Conservation (phyloP, 2,329 filamentous ascomycete species). For the Acephala macrosclerotiorum region DNA sequence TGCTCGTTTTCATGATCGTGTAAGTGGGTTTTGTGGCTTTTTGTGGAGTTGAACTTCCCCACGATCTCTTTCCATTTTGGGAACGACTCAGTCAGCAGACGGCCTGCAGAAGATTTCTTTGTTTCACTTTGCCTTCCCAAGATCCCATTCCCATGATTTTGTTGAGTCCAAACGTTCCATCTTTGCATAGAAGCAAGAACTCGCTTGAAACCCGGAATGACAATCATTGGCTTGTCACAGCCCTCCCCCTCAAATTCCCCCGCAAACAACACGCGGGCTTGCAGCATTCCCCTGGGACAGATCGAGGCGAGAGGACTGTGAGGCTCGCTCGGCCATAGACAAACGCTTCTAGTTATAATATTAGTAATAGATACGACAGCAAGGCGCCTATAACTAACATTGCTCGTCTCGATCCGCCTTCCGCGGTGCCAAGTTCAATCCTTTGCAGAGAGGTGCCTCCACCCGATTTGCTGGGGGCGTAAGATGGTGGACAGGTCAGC, state of each 20-base stretch:
- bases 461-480: slow-evolving; percentile 17
- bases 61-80: not conserved
- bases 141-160: not conserved
- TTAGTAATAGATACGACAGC: slow-evolving; percentile 11
- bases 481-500: slow-evolving; percentile 13
- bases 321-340: not conserved
- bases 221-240: not conserved
- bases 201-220: not conserved
- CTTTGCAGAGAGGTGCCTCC: slow-evolving; percentile 1
- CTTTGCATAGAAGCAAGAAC: not conserved
- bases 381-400: not conserved
- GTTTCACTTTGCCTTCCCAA: not conserved
- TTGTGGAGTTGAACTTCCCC: not conserved
- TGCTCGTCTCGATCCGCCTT: slow-evolving; percentile 6
- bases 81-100: not conserved
- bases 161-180: not conserved
- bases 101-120: not conserved
- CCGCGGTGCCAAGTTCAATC: slow-evolving; percentile 3
- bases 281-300: not conserved
- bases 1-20: not conserved
- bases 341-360: not conserved
- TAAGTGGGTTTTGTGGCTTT: not conserved
- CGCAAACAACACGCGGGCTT: slow-evolving; percentile 4
- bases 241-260: slow-evolving; percentile 7
- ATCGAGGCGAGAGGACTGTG: slow-evolving; percentile 2